Conservation (phyloP, 176 grass and related monocot species). For the Rhipidocladum racemiflorum region DNA sequence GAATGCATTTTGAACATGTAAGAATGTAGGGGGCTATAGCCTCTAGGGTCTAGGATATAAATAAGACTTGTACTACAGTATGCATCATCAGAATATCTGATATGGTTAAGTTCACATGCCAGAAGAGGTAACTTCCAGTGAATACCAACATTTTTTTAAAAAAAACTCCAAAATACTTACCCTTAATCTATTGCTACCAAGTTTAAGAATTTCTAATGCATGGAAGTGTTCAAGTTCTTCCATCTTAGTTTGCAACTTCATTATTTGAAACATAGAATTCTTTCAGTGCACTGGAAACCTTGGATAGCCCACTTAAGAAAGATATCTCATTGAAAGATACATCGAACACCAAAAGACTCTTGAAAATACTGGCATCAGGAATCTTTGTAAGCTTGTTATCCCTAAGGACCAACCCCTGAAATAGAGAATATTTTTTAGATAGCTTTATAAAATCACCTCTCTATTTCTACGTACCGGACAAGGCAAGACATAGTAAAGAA, state of each 20-base stretch:
- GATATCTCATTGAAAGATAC: conserved; percentile 98
- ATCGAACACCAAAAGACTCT: conserved; percentile 81
- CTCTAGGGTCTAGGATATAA: not conserved
- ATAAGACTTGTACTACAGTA: not conserved
- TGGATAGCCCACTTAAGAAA: conserved; percentile 65
- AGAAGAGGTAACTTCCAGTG: conserved; percentile 1
- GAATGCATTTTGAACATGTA: conserved; percentile 28
- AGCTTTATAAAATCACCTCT: not conserved
- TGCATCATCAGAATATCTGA: no score
- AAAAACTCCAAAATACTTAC: conserved; percentile 42
- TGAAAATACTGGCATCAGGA: conserved; percentile 81
- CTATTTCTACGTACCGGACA: not conserved
- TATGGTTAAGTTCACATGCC: not conserved
- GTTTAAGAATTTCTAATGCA: conserved; percentile 81
- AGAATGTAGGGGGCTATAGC: not conserved
- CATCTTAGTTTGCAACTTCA: conserved; percentile 80
- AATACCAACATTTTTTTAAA: not conserved
- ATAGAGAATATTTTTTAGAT: conserved; percentile 22
- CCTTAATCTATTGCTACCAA: conserved; percentile 92
- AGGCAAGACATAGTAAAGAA: not conserved
- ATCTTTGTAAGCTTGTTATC: conserved; percentile 85
- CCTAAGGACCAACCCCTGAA: conserved; percentile 83
- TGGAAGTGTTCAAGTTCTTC: conserved; percentile 86
- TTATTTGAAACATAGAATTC: conserved; percentile 98
- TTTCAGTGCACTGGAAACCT: conserved; percentile 72